Evolutionary conservation across 2,329 filamentous ascomycete species (phyloP).

Genomic region (Calonectria hawksworthii): DNA sequence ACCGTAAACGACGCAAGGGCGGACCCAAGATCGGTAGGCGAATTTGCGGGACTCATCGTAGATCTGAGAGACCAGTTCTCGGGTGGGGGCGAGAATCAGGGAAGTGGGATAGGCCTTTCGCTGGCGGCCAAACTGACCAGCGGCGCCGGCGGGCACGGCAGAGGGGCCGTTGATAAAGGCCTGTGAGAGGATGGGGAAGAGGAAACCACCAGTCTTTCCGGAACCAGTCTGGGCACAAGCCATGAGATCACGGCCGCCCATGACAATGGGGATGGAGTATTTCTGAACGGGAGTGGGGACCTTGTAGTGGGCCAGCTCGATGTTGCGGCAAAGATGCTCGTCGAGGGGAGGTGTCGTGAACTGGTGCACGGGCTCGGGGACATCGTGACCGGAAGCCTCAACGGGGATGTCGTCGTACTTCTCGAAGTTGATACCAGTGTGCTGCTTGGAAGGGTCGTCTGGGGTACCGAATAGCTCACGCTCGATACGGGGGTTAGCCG

Average conservation of each 20-base stretch:
- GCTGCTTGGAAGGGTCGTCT: constrained; percentile 95
- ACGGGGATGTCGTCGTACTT: constrained; percentile 99
- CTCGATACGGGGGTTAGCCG: constrained; percentile 89
- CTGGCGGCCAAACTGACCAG: constrained; percentile 87
- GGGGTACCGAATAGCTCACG: constrained; percentile 93
- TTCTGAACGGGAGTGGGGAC: constrained; percentile 98
- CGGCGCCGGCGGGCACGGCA: constrained; percentile 71
- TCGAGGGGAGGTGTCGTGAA: constrained; percentile 98
- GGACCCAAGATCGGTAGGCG: constrained; percentile 98
- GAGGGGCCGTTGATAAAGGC: constrained; percentile 92
- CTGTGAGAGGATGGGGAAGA: constrained; percentile 99
- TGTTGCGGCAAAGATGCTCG: constrained; percentile 93
- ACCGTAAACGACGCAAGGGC: constrained; percentile 98
- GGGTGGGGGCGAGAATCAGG: constrained; percentile 94
- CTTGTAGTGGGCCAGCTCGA: constrained; percentile 94
- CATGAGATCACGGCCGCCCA: constrained; percentile 98
- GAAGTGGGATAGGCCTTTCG: constrained; percentile 98
- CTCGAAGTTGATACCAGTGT: constrained; percentile 99
- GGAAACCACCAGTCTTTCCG: constrained; percentile 99
- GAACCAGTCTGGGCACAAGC: constrained; percentile 99
- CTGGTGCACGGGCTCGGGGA: constrained; percentile 89
- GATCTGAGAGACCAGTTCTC: constrained; percentile 98
- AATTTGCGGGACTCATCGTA: constrained; percentile 99
- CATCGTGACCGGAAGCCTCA: constrained; percentile 93
- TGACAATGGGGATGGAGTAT: constrained; percentile 99